A percentile compares a stretch with the other conserved stretches of the same genome.
Conservation (phyloP, 1,139 yeast species). For the Saccharomycopsis crataegensis region DNA sequence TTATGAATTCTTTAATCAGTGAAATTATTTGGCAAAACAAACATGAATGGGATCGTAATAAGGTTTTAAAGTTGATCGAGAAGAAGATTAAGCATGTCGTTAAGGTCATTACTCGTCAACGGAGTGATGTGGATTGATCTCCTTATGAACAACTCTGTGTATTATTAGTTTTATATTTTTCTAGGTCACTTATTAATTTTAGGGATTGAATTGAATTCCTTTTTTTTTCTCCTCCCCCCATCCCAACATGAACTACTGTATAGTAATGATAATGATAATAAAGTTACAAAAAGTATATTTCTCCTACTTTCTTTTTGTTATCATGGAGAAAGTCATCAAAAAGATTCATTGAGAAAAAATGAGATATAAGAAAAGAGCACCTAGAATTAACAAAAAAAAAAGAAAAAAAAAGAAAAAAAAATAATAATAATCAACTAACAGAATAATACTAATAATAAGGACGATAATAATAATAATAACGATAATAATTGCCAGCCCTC, state of each 20-base stretch:
- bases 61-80: conserved; percentile 26
- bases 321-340: no score
- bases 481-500: neutral
- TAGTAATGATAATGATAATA: no score
- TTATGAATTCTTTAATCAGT: conserved; percentile 61
- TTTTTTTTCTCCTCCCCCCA: neutral
- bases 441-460: neutral
- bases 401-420: neutral
- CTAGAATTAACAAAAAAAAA: neutral
- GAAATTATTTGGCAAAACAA: conserved; percentile 72
- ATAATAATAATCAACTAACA: neutral
- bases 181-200: neutral
- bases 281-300: no score
- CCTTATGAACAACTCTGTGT: neutral
- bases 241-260: neutral
- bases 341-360: no score
- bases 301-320: no score
- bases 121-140: neutral
- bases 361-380: no score
- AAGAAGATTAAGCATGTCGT: conserved; percentile 17
- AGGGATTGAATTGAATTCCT: neutral
- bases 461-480: no score
- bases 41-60: conserved; percentile 56
- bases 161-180: neutral
- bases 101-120: conserved; percentile 16